Evolutionary conservation across 352 stramenopile genomes (phyloP), one percentile per base, ranked within the genome.

Genomic region (Phytophthora brassicae): DNA sequence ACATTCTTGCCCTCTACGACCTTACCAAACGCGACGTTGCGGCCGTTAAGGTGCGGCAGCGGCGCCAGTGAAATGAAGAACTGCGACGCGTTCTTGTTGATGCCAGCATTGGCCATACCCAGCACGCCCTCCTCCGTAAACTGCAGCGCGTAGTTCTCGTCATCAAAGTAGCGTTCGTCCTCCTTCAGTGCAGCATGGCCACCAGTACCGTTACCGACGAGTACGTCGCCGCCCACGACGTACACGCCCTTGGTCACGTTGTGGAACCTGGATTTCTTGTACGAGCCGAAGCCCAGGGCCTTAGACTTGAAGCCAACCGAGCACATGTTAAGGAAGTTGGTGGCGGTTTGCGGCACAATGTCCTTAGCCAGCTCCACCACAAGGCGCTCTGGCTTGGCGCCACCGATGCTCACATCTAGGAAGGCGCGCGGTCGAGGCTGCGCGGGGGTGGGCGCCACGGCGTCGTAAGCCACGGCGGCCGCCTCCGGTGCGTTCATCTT

Each of bases 11-110:
- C 86, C 31, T 92, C 84, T 31, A 95, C 82, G 47, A 95, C 66
- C 70, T 95, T 95, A 66, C 86, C 86, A 48, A 95, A 95, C 17
- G 85, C 86, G 29, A 94, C 86, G 60, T 95, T 92, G 67, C 85
- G 84, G 60, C 86, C 86, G 67, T 95, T 93, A 44, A 95, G 70
- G 69, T 95, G 86, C 24, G 86, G 84, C 63, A 91, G 68, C 56
- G 84, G 76, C 68, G 84, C 70, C 39, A 94, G 74, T 57, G 85
- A 98, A 64, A 99, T 99, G 76, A 99, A 99, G 76, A 99, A 99
- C 82, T 99, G 98, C 66, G 88, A 98, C 5, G 97, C 97, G 79
- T 99, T 99, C 43, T 98, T 99, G 79, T 98, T 95, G 48, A 88
- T 77, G 28, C 97, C 97, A 29, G 87, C 86, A 75, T 99, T 99